These are phyloP conservation scores for Austroboletus eburneus DNA, from an alignment of 768 basidiomycete genomes.

Conservation along the genomic window DNA sequence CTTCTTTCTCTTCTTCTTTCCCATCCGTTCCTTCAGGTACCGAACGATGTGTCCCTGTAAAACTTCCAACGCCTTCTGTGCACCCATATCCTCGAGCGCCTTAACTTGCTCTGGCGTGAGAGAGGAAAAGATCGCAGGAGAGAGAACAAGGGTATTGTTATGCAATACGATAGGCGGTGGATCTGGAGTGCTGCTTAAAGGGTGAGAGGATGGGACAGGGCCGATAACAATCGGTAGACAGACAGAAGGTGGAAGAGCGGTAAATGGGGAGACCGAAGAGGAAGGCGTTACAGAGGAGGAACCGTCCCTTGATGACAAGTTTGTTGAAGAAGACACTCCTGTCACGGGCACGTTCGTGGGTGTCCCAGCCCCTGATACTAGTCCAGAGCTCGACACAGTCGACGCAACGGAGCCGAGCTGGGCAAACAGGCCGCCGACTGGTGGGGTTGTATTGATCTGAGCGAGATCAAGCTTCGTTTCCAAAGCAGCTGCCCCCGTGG, in stretches of 20 bases:
- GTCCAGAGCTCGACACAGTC: slow-evolving; percentile 1
- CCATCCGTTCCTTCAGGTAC: slow-evolving; percentile 71
- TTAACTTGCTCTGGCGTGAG: slow-evolving; percentile 69
- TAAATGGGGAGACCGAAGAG: slow-evolving; percentile 19
- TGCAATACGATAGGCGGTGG: slow-evolving; percentile 72
- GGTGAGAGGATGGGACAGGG: slow-evolving; percentile 62
- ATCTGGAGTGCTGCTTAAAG: slow-evolving; percentile 42
- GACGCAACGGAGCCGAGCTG: not conserved
- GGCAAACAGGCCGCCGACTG: not conserved
- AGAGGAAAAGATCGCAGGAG: slow-evolving; percentile 79
- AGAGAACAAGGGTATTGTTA: slow-evolving; percentile 77
- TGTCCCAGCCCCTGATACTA: slow-evolving; percentile 5
- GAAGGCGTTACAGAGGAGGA: slow-evolving; percentile 13
- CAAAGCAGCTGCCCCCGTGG: not conserved
- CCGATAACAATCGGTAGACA: slow-evolving; percentile 76
- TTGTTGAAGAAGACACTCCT: too few relatives aligned
- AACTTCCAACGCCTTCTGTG: slow-evolving; percentile 74
- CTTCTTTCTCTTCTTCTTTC: slow-evolving; percentile 38
- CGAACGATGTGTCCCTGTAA: slow-evolving; percentile 83
- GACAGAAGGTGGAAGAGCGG: slow-evolving; percentile 39
- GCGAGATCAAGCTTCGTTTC: slow-evolving; percentile 6
- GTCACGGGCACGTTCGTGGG: too few relatives aligned
- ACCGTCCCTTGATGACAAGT: too few relatives aligned
- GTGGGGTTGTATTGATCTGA: not conserved
- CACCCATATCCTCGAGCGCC: slow-evolving; percentile 76